Conservation (phyloP, 2,329 filamentous ascomycete species). For the Botrytis hyacinthi region DNA sequence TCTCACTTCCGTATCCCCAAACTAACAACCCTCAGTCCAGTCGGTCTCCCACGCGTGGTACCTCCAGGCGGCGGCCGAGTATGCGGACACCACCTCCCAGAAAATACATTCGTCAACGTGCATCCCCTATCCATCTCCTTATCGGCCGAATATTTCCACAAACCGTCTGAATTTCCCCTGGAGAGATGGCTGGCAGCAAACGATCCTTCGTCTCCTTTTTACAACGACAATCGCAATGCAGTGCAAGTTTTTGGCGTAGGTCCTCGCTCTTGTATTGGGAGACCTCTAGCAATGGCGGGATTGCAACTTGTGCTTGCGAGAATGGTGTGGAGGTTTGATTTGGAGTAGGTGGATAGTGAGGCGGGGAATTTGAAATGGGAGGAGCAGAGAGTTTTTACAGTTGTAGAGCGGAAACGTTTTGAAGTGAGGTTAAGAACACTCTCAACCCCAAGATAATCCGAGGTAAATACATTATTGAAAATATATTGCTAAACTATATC, state of each 20-base stretch:
- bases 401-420: background rate
- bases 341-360: background rate
- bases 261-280: background rate
- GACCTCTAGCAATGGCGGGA: background rate
- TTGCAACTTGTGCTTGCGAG: background rate
- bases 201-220: background rate
- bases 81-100: background rate
- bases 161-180: background rate
- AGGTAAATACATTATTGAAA: no score
- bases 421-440: background rate
- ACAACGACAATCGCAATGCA: background rate
- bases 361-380: background rate
- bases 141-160: background rate
- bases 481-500: no score
- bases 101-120: background rate
- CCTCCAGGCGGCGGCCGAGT: background rate
- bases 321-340: background rate
- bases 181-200: background rate
- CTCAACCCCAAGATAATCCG: no score
- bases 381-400: background rate
- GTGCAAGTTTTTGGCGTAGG: constrained; percentile 1
- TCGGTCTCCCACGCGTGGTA: background rate
- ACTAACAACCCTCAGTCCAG: background rate
- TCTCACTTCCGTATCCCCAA: fast-evolving
- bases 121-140: background rate